phyloP scores from a whole-genome alignment of 164 flowering plant species.

The Paratinospora sagittata region DNA sequence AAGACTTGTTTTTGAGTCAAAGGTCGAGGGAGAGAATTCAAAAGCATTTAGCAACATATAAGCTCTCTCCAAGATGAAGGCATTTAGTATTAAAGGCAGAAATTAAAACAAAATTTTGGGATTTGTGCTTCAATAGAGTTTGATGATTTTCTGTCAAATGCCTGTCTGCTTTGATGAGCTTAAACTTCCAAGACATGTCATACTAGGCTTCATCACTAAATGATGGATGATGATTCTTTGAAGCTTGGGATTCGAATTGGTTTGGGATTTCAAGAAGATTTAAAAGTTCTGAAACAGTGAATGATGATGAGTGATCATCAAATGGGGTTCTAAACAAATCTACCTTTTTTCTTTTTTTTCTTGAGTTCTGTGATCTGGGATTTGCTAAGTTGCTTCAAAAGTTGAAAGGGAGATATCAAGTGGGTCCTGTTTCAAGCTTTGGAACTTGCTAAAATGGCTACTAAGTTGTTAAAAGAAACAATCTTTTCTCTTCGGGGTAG shows the following conservation, averaged over 20 bases:
- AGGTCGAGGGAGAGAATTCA: not conserved
- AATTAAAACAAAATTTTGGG: not conserved
- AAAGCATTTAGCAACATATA: not conserved
- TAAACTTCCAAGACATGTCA: conserved; percentile 7
- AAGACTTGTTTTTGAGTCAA: not conserved
- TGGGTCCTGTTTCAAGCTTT: conserved; percentile 1
- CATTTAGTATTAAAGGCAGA: not conserved
- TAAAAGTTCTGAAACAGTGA: conserved; percentile 1
- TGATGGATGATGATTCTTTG: not conserved
- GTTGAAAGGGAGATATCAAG: not conserved
- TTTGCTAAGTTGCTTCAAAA: not conserved
- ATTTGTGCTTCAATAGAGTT: conserved; percentile 10
- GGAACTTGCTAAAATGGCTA: not conserved
- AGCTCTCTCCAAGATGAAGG: not conserved
- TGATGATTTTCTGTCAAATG: not conserved
- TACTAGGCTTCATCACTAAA: not conserved
- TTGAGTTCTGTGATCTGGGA: not conserved
- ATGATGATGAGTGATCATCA: not conserved
- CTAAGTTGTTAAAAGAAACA: not conserved
- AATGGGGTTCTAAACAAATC: not conserved
- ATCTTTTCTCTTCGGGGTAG: not conserved
- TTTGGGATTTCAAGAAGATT: conserved; percentile 4
- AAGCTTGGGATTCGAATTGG: conserved; percentile 3
- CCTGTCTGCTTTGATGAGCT: conserved; percentile 12
- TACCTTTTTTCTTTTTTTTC: not conserved